These are phyloP conservation scores for Aspergillus pseudonomiae DNA, from an alignment of 2,329 filamentous ascomycete species.

Conservation along the genomic window DNA sequence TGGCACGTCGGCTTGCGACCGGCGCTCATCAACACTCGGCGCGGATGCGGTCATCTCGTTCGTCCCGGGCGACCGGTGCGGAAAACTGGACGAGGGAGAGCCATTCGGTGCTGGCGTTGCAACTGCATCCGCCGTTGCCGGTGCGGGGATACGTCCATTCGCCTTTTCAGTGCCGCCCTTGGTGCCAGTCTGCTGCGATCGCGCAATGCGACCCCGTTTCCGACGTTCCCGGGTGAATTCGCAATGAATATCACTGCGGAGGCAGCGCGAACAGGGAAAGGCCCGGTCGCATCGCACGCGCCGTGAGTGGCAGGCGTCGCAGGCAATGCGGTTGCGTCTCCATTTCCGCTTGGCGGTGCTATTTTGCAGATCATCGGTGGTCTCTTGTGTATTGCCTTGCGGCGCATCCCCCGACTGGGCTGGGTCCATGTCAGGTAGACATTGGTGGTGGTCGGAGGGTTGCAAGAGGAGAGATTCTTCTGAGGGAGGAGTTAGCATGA, in stretches of 20 bases:
- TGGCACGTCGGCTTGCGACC: slow-evolving; percentile 25
- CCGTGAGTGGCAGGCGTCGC: slow-evolving; percentile 93
- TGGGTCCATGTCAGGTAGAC: slow-evolving; percentile 35
- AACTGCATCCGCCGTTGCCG: slow-evolving; percentile 11
- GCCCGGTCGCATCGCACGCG: slow-evolving; percentile 93
- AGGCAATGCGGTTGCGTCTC: slow-evolving; percentile 59
- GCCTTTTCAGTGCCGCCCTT: slow-evolving; percentile 10
- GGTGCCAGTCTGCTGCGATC: slow-evolving; percentile 69
- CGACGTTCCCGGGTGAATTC: slow-evolving; percentile 91
- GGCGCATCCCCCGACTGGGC: slow-evolving; percentile 33
- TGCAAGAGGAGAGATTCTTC: neutral
- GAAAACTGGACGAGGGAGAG: slow-evolving; percentile 29
- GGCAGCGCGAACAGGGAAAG: slow-evolving; percentile 86
- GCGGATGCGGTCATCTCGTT: slow-evolving; percentile 34
- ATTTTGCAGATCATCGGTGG: slow-evolving; percentile 18
- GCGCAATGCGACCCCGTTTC: slow-evolving; percentile 81
- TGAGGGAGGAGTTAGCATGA: neutral
- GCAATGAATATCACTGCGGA: slow-evolving; percentile 69
- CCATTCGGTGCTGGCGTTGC: slow-evolving; percentile 24
- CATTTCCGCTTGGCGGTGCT: slow-evolving; percentile 37
- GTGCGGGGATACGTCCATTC: neutral
- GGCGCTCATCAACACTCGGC: slow-evolving; percentile 33
- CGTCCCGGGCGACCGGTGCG: slow-evolving; percentile 31
- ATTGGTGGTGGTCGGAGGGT: slow-evolving; percentile 21
- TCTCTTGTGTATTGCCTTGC: slow-evolving; percentile 16